Evolutionary conservation across 1,284 basidiomycete species (phyloP).

Genomic region (Anthracocystis panici-leucophaei): DNA sequence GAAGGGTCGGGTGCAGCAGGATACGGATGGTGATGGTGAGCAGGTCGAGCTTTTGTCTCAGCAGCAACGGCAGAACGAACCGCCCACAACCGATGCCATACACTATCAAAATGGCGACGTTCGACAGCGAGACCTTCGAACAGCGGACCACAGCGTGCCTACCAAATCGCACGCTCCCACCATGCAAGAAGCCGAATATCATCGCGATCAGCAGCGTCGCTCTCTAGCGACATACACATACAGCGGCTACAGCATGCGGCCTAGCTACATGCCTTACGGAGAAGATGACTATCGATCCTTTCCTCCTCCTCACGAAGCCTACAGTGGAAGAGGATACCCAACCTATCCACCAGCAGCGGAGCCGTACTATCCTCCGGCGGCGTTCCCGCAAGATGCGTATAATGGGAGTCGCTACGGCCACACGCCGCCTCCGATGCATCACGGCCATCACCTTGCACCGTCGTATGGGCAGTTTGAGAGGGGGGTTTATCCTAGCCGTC

Average conservation of each 20-base stretch:
- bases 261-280: slow-evolving; percentile 5
- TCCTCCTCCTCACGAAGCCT: neutral
- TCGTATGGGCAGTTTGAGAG: slow-evolving; percentile 3
- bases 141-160: neutral
- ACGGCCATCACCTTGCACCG: neutral
- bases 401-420: neutral
- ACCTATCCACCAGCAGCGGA: neutral
- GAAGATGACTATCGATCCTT: slow-evolving; percentile 11
- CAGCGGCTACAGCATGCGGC: slow-evolving; percentile 10
- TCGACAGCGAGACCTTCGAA: neutral
- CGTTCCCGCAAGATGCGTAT: neutral
- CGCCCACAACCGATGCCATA: no score
- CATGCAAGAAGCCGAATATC: slow-evolving; percentile 1
- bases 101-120: slow-evolving; percentile 7
- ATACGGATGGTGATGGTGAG: slow-evolving; percentile 11
- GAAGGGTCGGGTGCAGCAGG: slow-evolving; percentile 43
- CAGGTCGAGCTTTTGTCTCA: neutral
- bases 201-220: neutral
- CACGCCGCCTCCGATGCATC: neutral
- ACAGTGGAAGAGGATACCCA: neutral
- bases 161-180: neutral
- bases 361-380: neutral
- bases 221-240: neutral
- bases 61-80: neutral
- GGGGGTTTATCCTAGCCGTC: slow-evolving; percentile 2